Conservation (phyloP, 371 early-diverging fungal genomes). For the Amoeboaphelidium protococcarum region DNA sequence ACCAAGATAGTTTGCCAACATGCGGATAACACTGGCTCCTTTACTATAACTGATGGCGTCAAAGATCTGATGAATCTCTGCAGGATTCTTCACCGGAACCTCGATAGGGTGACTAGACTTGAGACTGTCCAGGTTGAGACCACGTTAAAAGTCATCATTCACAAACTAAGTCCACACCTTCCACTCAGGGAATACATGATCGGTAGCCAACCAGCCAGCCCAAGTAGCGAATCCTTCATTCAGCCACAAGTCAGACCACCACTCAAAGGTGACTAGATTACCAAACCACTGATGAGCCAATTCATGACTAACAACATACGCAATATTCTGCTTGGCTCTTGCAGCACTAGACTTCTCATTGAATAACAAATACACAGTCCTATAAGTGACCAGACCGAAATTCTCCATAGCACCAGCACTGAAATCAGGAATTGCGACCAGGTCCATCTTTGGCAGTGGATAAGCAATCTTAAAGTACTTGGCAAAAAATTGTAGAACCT, state of each 20-base stretch:
- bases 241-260: slow-evolving; percentile 87
- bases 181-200: slow-evolving; percentile 35
- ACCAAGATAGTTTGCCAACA: slow-evolving; percentile 56
- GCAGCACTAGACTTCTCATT: slow-evolving; percentile 31
- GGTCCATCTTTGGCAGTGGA: slow-evolving; percentile 66
- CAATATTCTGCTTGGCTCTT: slow-evolving; percentile 37
- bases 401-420: slow-evolving; percentile 56
- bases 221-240: slow-evolving; percentile 95
- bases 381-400: slow-evolving; percentile 51
- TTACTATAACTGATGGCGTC: slow-evolving; percentile 57
- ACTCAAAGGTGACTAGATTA: slow-evolving; percentile 70
- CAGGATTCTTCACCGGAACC: slow-evolving; percentile 48
- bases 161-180: slow-evolving; percentile 26
- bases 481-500: slow-evolving; percentile 43
- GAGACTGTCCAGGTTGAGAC: slow-evolving; percentile 42
- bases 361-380: slow-evolving; percentile 41
- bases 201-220: slow-evolving; percentile 53
- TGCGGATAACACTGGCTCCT: slow-evolving; percentile 75
- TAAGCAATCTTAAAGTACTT: slow-evolving; percentile 55
- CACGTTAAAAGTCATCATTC: slow-evolving; percentile 31
- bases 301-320: slow-evolving; percentile 72
- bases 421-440: slow-evolving; percentile 73
- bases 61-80: slow-evolving; percentile 54
- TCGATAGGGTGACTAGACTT: slow-evolving; percentile 78
- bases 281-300: slow-evolving; percentile 79